Evolutionary conservation across 1,284 basidiomycete species (phyloP).

Genomic region (Coniferiporia sulphurascens): DNA sequence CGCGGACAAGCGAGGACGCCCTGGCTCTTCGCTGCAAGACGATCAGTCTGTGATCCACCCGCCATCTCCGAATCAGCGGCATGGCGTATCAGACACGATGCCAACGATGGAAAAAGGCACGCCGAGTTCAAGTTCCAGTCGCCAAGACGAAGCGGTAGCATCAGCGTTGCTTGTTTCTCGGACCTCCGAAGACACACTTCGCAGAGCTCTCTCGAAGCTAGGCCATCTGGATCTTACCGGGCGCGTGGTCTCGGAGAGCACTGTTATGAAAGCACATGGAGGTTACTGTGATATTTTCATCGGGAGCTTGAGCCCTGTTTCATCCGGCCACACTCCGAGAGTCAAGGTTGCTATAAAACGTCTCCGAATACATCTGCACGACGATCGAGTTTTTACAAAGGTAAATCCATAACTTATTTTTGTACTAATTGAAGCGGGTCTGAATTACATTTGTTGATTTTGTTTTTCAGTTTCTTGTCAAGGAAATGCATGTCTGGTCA

Average conservation of each 20-base stretch:
- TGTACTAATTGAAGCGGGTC: too few relatives aligned
- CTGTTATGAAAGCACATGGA: background rate
- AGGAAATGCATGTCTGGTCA: slow-evolving; percentile 14
- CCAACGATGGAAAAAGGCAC: too few relatives aligned
- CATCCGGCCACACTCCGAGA: background rate
- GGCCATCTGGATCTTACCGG: slow-evolving; percentile 4
- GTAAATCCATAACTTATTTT: background rate
- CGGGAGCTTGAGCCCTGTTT: background rate
- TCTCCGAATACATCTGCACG: slow-evolving; percentile 6
- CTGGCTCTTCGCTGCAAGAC: too few relatives aligned
- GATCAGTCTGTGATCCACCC: too few relatives aligned
- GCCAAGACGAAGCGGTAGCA: too few relatives aligned
- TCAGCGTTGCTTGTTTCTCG: background rate
- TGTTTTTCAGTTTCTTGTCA: slow-evolving; percentile 5
- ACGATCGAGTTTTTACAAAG: slow-evolving; percentile 1
- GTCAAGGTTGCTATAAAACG: slow-evolving; percentile 12
- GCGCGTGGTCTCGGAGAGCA: background rate
- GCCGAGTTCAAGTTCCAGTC: too few relatives aligned
- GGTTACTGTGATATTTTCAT: slow-evolving; percentile 12
- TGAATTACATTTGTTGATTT: too few relatives aligned
- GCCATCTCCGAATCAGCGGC: too few relatives aligned
- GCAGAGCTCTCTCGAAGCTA: background rate
- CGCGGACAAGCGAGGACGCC: too few relatives aligned
- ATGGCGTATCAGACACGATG: too few relatives aligned
- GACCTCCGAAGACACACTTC: background rate